These are phyloP conservation scores for Conoideocrella luteorostrata DNA, from an alignment of 2,329 filamentous ascomycete genomes.

Conservation along the genomic window DNA sequence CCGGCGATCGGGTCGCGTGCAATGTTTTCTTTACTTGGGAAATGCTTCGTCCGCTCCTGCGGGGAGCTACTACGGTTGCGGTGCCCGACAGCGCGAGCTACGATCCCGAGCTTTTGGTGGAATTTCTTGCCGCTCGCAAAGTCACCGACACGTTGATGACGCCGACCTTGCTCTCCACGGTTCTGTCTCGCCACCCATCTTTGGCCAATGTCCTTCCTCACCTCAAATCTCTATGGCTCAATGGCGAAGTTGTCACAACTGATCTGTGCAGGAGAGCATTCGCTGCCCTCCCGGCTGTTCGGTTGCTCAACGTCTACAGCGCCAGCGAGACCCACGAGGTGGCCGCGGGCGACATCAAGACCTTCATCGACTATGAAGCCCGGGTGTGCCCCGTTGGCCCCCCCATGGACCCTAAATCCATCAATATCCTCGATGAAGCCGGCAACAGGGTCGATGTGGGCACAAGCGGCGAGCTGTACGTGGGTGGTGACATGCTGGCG, in stretches of 20 bases:
- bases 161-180: constrained; percentile 68
- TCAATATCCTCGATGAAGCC: constrained; percentile 66
- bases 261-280: constrained; percentile 65
- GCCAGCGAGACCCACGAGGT: constrained; percentile 79
- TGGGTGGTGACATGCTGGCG: constrained; percentile 68
- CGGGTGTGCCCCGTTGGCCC: constrained; percentile 69
- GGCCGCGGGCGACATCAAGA: constrained; percentile 66
- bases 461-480: constrained; percentile 63
- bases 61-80: constrained; percentile 69
- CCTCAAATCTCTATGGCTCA: constrained; percentile 68
- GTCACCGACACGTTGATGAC: constrained; percentile 82
- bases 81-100: constrained; percentile 73
- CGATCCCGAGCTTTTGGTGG: constrained; percentile 67
- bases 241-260: constrained; percentile 76
- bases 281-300: constrained; percentile 59
- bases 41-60: constrained; percentile 67
- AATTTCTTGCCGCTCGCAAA: constrained; percentile 56
- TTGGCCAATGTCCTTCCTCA: constrained; percentile 58
- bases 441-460: constrained; percentile 58
- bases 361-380: constrained; percentile 57
- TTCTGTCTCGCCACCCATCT: constrained; percentile 62
- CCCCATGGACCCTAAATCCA: constrained; percentile 59
- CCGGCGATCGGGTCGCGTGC: constrained; percentile 74
- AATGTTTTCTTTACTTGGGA: constrained; percentile 89
- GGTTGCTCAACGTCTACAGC: constrained; percentile 74